phyloP scores from a whole-genome alignment of 2,329 filamentous ascomycete genomes.

The Penicillium brevicompactum region DNA sequence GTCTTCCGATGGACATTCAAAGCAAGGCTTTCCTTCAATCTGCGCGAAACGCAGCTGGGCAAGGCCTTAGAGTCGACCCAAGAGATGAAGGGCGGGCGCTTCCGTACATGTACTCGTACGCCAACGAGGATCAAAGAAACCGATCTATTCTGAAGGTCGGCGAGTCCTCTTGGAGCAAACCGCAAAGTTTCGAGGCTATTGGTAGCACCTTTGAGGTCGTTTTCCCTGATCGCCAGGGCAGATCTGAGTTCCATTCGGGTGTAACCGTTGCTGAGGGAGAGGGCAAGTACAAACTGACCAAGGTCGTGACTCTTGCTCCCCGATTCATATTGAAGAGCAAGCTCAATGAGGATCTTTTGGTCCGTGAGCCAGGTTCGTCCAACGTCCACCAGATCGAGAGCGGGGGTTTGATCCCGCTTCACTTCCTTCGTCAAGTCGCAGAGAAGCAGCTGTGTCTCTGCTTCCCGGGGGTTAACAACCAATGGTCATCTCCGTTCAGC shows the following conservation, averaged over 20 bases:
- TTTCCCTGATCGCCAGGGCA: slow-evolving; percentile 69
- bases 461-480: slow-evolving; percentile 91
- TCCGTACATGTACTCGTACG: slow-evolving; percentile 96
- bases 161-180: slow-evolving; percentile 93
- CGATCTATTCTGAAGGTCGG: slow-evolving; percentile 84
- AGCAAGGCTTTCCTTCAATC: slow-evolving; percentile 87
- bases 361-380: slow-evolving; percentile 89
- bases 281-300: slow-evolving; percentile 97
- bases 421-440: slow-evolving; percentile 81
- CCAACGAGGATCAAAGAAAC: slow-evolving; percentile 86
- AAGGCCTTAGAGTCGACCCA: slow-evolving; percentile 63
- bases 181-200: slow-evolving; percentile 96
- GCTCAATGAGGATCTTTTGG: slow-evolving; percentile 81
- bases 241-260: slow-evolving; percentile 85
- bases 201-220: slow-evolving; percentile 89
- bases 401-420: slow-evolving; percentile 80
- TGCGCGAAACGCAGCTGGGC: slow-evolving; percentile 79
- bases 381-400: slow-evolving; percentile 76
- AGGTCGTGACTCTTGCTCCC: slow-evolving; percentile 89
- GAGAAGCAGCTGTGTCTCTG: slow-evolving; percentile 91
- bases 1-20: slow-evolving; percentile 81
- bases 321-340: slow-evolving; percentile 95
- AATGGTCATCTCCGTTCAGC: slow-evolving; percentile 97
- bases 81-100: slow-evolving; percentile 62
- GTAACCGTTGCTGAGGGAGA: slow-evolving; percentile 87